Percentiles rank a stretch among this genome's conserved stretches.
phyloP scores from a whole-genome alignment of 2,329 filamentous ascomycete genomes.

The Aspergillus caelatus region DNA sequence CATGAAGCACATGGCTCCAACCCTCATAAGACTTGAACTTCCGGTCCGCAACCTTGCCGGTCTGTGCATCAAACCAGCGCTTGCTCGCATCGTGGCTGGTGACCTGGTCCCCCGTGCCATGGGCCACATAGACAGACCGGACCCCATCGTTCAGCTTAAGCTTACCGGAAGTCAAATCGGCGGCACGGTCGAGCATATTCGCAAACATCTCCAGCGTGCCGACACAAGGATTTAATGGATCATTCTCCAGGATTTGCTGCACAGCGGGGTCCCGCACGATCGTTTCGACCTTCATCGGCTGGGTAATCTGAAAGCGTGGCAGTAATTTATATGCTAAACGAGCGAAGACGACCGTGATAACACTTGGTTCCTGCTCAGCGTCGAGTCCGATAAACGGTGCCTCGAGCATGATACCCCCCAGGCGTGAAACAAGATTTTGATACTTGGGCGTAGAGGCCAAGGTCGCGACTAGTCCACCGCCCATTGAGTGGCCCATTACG shows the following conservation, averaged over 20 bases:
- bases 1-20: constrained; percentile 13
- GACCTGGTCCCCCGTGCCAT: constrained; percentile 10
- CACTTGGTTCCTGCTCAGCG: background rate
- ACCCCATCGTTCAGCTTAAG: constrained; percentile 3
- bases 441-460: background rate
- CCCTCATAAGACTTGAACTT: constrained; percentile 11
- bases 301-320: constrained; percentile 9
- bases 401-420: background rate
- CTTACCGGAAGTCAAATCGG: background rate
- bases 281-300: constrained; percentile 8
- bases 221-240: background rate
- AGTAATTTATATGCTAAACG: constrained; percentile 1
- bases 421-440: background rate
- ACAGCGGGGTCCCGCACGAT: constrained; percentile 13
- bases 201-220: background rate
- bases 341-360: background rate
- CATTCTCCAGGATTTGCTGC: constrained; percentile 4
- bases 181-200: background rate
- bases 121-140: constrained; percentile 11
- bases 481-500: background rate
- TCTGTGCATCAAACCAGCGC: constrained; percentile 12
- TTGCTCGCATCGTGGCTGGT: constrained; percentile 12
- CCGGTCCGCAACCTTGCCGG: constrained; percentile 1
- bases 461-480: background rate
- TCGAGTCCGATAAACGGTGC: background rate